Evolutionary conservation across 495 filamentous ascomycete genomes (phyloP), one percentile per base, ranked within the genome.

Genomic region (Elasticomyces elasticus): DNA sequence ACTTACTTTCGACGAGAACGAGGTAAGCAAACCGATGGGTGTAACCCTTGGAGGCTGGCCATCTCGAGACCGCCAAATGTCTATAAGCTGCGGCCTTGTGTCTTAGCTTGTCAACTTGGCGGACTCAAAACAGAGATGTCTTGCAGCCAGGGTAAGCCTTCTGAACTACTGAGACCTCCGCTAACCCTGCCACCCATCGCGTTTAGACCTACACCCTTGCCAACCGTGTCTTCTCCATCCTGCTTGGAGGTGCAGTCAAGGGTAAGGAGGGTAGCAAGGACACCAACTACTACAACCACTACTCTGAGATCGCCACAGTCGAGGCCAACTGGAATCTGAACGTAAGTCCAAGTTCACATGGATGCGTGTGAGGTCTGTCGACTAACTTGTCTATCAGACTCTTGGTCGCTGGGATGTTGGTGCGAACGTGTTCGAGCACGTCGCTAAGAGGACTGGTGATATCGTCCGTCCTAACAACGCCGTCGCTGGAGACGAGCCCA

Each of bases 1-100:
- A 1, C 48, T 76, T 40, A 76, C 69, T 20, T 72, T 72, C 37
- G 69, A 72, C 41, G 69, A 72, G 51, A 71, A 69, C 47, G 58
- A 71, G n/a, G n/a, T n/a, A n/a, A n/a, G n/a, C n/a, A n/a, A n/a
- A n/a, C n/a, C n/a, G n/a, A n/a, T n/a, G n/a, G n/a, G n/a, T n/a
- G n/a, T n/a, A n/a, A n/a, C n/a, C n/a, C n/a, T n/a, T n/a, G n/a
- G n/a, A n/a, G n/a, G n/a, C n/a, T n/a, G n/a, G n/a, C n/a, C n/a
- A n/a, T n/a, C n/a, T n/a, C n/a, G n/a, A n/a, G n/a, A n/a, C n/a
- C n/a, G n/a, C n/a, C n/a, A n/a, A n/a, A n/a, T n/a, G n/a, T n/a
- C n/a, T n/a, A n/a, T n/a, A n/a, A n/a, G n/a, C n/a, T n/a, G n/a
- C n/a, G n/a, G n/a, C n/a, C n/a, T n/a, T n/a, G n/a, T n/a, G n/a